These are phyloP conservation scores for Calocybe indica DNA, from an alignment of 768 basidiomycete genomes.

Conservation along the genomic window DNA sequence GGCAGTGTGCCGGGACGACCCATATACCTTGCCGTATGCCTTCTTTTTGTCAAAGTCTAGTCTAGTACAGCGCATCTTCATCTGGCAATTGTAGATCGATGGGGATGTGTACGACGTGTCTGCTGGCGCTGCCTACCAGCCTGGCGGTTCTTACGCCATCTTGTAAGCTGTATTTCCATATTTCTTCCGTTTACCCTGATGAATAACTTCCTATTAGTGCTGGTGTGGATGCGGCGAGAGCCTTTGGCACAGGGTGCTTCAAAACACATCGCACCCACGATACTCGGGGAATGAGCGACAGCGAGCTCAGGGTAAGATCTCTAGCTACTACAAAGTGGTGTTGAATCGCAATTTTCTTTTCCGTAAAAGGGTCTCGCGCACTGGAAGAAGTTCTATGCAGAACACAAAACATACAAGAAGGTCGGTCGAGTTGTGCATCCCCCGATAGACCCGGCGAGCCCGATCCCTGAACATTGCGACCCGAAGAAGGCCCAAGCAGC, in stretches of 20 bases:
- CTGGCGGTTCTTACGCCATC: slow-evolving; percentile 78
- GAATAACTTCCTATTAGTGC: slow-evolving; percentile 38
- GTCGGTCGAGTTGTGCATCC: slow-evolving; percentile 73
- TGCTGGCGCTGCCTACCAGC: slow-evolving; percentile 76
- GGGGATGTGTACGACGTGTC: slow-evolving; percentile 92
- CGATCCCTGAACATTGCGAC: slow-evolving; percentile 73
- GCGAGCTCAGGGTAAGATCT: slow-evolving; percentile 60
- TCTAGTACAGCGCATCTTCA: slow-evolving; percentile 3
- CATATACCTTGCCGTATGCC: slow-evolving; percentile 76
- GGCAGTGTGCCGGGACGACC: slow-evolving; percentile 62
- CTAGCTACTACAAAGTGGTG: neutral
- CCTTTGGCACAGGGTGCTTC: slow-evolving; percentile 94
- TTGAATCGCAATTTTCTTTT: neutral
- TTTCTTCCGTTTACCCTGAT: slow-evolving; percentile 11
- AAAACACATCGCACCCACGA: slow-evolving; percentile 88
- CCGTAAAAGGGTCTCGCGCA: slow-evolving; percentile 59
- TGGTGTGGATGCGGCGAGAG: slow-evolving; percentile 84
- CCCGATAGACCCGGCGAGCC: slow-evolving; percentile 70
- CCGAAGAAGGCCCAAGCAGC: slow-evolving; percentile 44
- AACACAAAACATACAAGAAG: slow-evolving; percentile 74
- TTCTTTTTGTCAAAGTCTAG: neutral
- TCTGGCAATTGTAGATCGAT: slow-evolving; percentile 55
- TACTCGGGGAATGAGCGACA: slow-evolving; percentile 69
- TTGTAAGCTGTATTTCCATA: slow-evolving; percentile 34
- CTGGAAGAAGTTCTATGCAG: slow-evolving; percentile 87